These are phyloP conservation scores for Adansonia madagascariensis DNA, from an alignment of 441 rosid species.

Conservation along the genomic window DNA sequence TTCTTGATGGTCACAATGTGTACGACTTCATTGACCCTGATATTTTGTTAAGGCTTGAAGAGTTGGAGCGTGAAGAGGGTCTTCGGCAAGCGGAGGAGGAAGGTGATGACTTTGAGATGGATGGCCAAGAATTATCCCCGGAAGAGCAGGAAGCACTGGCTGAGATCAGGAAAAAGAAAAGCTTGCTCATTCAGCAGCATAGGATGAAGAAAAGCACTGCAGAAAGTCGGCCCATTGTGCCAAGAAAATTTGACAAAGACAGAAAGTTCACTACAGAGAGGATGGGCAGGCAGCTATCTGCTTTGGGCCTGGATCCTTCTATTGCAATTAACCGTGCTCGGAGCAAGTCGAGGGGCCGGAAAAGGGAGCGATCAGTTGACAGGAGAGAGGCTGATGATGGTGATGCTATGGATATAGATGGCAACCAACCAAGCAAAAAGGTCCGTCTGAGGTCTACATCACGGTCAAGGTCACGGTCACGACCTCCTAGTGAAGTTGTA, in stretches of 20 bases:
- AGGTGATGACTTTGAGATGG: too few species aligned
- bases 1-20: too few species aligned
- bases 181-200: conserved; percentile 65
- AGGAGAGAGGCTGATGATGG: conserved; percentile 39
- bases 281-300: conserved; percentile 79
- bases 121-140: too few species aligned
- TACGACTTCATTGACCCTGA: too few species aligned
- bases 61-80: too few species aligned
- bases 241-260: conserved; percentile 82
- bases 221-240: conserved; percentile 71
- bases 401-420: conserved; percentile 70
- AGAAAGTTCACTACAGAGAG: conserved; percentile 63
- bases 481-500: conserved; percentile 68
- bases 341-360: conserved; percentile 75
- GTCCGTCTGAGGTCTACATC: conserved; percentile 54
- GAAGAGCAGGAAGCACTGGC: too few species aligned
- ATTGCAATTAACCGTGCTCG: conserved; percentile 67
- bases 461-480: conserved; percentile 50
- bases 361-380: conserved; percentile 70
- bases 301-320: conserved; percentile 75
- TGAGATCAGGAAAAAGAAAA: too few species aligned
- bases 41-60: too few species aligned
- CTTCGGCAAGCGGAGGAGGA: too few species aligned
- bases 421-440: conserved; percentile 56
- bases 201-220: conserved; percentile 90